Base-by-base conservation (phyloP, 2,329 filamentous ascomycete species). In the Sporothrix brasiliensis region DNA sequence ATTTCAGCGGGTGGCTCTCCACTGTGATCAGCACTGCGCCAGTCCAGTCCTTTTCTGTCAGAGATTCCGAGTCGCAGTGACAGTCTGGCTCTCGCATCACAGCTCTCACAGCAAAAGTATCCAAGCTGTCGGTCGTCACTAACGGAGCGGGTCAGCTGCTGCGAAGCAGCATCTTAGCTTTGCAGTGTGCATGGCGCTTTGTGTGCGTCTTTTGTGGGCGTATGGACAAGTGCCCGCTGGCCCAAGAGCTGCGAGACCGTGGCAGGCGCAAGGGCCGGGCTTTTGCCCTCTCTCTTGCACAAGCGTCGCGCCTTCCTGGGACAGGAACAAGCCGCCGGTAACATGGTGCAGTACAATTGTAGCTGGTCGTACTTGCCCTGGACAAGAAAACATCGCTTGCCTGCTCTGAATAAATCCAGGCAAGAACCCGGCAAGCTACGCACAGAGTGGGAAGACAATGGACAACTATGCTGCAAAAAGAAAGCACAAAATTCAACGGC, bases 11-110 rank as follows among this genome's bases (percentile, higher is more conserved):
- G 14, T 16, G 24, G 24, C 41, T 56, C 21, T 61, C 54, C 67
- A 69, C 67, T 61, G 67, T 69, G 67, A 69, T 69, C 67, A 24
- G 41, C 53, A 10, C 53, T 68, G 53, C 44, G 53, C 60, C 39
- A 27, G 39, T 66, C 61, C 61, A 65, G 61, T 66, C 61, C 47
- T 27, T 30, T 52, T 24, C 60, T 19, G 44, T 27, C 60, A 63
- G 27, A 30, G 60, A 49, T 49, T 63, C 56, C 56, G 39, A 61
- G 60, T 65, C 41, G 16, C 61, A 34, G 61, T 67, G n/a, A 47
- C 11, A 30, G 47, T 10, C 30, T 66, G 61, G 44, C 61, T 16
- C 27, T 30, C 47, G 30, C 60, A 14, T 34, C 61, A 24, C 61
- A 21, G 16, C 60, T 47, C 54, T 14, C 21, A 30, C 24, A 21